These are phyloP conservation scores for Dimargaris xerosporica DNA, from an alignment of 192 early-diverging fungal genomes.

Conservation along the genomic window DNA sequence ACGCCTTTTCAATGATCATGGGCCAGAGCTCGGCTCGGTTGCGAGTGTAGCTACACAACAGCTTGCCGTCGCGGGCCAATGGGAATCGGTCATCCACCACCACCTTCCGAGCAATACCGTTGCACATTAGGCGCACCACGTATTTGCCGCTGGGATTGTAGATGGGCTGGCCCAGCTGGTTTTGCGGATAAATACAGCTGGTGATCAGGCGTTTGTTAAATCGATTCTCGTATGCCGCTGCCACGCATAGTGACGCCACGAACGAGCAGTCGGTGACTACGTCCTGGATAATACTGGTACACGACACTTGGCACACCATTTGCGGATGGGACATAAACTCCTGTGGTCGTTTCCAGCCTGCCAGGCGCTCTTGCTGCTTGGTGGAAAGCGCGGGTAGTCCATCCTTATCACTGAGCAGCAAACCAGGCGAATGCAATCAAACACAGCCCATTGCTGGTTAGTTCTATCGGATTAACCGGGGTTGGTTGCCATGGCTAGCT, in stretches of 20 bases:
- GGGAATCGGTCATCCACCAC: conserved; percentile 81
- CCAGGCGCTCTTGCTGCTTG: conserved; percentile 58
- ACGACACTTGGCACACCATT: conserved; percentile 53
- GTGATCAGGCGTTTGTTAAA: conserved; percentile 71
- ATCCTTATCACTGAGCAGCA: conserved; percentile 43
- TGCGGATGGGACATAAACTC: conserved; percentile 49
- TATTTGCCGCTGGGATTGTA: conserved; percentile 86
- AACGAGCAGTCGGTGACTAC: conserved; percentile 92
- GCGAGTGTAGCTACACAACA: conserved; percentile 81
- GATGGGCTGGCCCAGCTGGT: conserved; percentile 44
- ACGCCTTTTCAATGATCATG: conserved; percentile 87
- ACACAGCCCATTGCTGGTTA: too few species aligned
- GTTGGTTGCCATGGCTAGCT: too few species aligned
- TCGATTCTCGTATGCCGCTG: conserved; percentile 58
- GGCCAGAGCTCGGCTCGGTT: conserved; percentile 62
- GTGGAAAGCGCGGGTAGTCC: conserved; percentile 54
- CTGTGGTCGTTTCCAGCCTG: conserved; percentile 66
- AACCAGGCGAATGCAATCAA: too few species aligned
- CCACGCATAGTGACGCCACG: conserved; percentile 79
- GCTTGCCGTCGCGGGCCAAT: conserved; percentile 43
- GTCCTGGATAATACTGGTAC: conserved; percentile 60
- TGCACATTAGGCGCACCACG: conserved; percentile 67
- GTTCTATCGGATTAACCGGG: too few species aligned
- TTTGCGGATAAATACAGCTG: conserved; percentile 74
- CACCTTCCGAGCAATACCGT: conserved; percentile 72